Evolutionary conservation across 164 flowering plant genomes (phyloP), one percentile per base, ranked within the genome.

Genomic region (Magnolia changhungtana): DNA sequence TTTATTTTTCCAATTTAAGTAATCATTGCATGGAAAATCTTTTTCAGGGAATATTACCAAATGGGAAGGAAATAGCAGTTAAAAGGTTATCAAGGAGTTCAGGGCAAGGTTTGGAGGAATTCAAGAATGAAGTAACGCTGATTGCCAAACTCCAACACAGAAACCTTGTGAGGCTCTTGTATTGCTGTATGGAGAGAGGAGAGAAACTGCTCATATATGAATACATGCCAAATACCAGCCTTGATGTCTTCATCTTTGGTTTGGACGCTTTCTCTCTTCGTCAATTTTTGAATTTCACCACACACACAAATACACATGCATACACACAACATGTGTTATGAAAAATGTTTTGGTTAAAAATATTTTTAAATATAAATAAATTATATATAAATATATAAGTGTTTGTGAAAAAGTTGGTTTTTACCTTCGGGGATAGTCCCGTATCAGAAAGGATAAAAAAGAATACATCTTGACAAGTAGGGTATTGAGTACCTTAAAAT

Each of bases 131-230:
- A 67, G 78, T 68, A 7, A 0, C 66, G 1, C 50, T 75, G 67
- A 24, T 81, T 14, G 81, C 83, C 4, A 81, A 52, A 67, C 77
- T 81, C 61, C 79, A 80, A 27, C 86, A 82, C 63, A 58, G 83
- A 31, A 84, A 84, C 74, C 74, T 84, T 14, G 83, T 81, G 21
- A 78, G 83, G 71, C 77, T 84, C 37, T 73, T 80, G 21, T 83
- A 83, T 5, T 83, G 79, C 21, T 59, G 78, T 77, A 19, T 81
- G 13, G 80, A 74, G 45, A 75, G 50, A 24, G 63, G 71, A 27
- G 86, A 84, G 29, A 75, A 67, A 59, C 21, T 85, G 23, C 82
- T 85, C 20, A 74, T 85, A 4, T 84, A 82, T 58, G 85, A 84
- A 49, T 82, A 69, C 58, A 55, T 82, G 27, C 76, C 80, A 18